phyloP scores from a whole-genome alignment of 257 asterid genomes.

The Scutellaria barbata region DNA sequence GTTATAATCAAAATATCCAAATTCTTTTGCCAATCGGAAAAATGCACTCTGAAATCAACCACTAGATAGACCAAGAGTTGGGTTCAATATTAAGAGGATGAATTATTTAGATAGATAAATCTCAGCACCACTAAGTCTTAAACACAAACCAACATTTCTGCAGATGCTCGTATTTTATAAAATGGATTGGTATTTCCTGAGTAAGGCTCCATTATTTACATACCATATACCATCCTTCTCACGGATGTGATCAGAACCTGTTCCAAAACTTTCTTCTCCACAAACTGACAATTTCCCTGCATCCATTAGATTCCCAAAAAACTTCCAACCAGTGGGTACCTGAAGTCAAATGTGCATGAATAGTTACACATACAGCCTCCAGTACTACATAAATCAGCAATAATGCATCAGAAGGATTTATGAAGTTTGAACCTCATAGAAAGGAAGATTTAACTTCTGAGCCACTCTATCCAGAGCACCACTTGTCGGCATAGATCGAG shows the following conservation, averaged over 20 bases:
- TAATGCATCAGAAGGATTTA: slow-evolving; percentile 5
- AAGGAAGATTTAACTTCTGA: slow-evolving; percentile 74
- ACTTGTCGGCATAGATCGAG: slow-evolving; percentile 99
- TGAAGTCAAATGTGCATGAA: slow-evolving; percentile 38
- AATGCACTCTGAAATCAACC: too few relatives aligned
- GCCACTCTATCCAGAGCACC: slow-evolving; percentile 98
- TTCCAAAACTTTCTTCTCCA: slow-evolving; percentile 99
- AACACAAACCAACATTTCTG: too few relatives aligned
- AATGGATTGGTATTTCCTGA: too few relatives aligned
- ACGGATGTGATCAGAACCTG: slow-evolving; percentile 97
- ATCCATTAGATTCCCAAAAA: slow-evolving; percentile 97
- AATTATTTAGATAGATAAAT: too few relatives aligned
- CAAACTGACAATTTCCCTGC: slow-evolving; percentile 90
- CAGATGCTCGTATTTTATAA: too few relatives aligned
- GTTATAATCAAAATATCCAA: too few relatives aligned
- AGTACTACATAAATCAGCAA: background rate
- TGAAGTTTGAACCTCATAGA: slow-evolving; percentile 64
- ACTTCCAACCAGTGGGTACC: slow-evolving; percentile 99
- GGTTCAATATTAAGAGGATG: too few relatives aligned
- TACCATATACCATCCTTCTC: slow-evolving; percentile 99
- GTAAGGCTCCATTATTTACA: background rate
- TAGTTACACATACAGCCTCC: background rate
- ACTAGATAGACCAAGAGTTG: too few relatives aligned
- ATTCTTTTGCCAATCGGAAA: too few relatives aligned
- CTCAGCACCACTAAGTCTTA: too few relatives aligned